Base-by-base conservation (phyloP, 1,139 yeast genomes). In the Diutina catenulata region DNA sequence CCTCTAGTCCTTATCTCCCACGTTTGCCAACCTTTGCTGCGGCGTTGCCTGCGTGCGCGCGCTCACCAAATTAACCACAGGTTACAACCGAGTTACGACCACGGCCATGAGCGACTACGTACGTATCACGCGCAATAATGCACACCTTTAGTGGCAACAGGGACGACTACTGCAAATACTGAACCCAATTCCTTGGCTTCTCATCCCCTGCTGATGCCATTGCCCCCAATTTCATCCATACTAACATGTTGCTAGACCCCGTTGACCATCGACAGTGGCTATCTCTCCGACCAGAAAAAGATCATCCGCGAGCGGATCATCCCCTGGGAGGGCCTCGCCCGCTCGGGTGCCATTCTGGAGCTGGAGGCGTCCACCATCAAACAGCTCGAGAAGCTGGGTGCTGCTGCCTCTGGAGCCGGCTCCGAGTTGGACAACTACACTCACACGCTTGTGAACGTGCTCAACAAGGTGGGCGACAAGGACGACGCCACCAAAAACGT, bases 311-410 rank as follows among this genome's bases (percentile, higher is more conserved):
- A 83, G 44, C 74, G 94, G 47, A 80, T 93, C 25, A 75, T 88
- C 43, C 94, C 95, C 20, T 88, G 96, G 96, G 94, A 83, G 52
- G 94, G 94, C 7, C 76, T 81, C 50, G 78, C 84, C 15, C 71
- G 95, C 43, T 80, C 93, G 10, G 77, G 75, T 37, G 74, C 79
- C 37, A 67, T 88, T 36, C 60, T 76, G 16, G 68, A 68, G 39
- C 77, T 74, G 43, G 87, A 82, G 52, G 86, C 86, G 14, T 69
- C 70, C 43, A 63, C 71, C 38, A 65, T 84, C 52, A 79, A 78
- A 55, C 65, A 71, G 33, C 67, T 83, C 48, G 93, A 81, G 51
- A 74, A 73, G 45, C 68, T 66, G 51, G 53, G 64, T 22, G 43
- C 56, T 44, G 65, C 65, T 43, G 49, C 58, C 43, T 48, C 56